Evolutionary conservation across 2,329 filamentous ascomycete species (phyloP), one percentile per base, ranked within the genome.

Genomic region (Aspergillus sp.): DNA sequence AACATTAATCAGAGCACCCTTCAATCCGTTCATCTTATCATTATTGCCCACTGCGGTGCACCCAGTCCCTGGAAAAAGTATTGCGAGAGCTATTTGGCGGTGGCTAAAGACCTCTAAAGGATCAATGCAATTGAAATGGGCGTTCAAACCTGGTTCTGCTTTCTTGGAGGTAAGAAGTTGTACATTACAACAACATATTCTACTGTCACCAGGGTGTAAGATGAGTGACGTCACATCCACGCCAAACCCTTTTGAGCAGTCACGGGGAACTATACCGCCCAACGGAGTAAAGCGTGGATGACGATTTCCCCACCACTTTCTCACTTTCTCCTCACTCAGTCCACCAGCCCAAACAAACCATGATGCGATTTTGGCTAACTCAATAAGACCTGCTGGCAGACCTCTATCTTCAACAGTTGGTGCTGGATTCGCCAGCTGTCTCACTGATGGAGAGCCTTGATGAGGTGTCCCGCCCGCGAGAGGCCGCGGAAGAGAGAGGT

Each of bases 401-500:
- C 9, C 32, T 24, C 31, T 12, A 14, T 24, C 12, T 6, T 45
- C 29, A 58, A n/a, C 18, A 18, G n/a, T 55, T 42, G 50, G 16
- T 45, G 47, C 18, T 14, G 49, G 49, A 14, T 36, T 49, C 16
- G 12, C 36, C 20, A n/a, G 18, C 31, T 49, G 18, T 22, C 5
- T 42, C 45, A 32, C 12, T 52, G 45, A 78, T 78, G 76, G 73
- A 78, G 68, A 78, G 75, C 65, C 73, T 77, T 36, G 73, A 77
- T 58, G 72, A 76, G 57, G 71, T 72, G 50, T 61, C 71, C 53
- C 69, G 68, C 6, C 63, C 70, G 32, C 57, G 64, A 49, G 73
- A 73, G 45, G 51, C 61, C 26, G 57, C 59, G 29, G 65, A 69
- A 32, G 70, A 69, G 39, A 61, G 64, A 32, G 57, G 58, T 60